Percentiles rank a stretch among this genome's conserved stretches.
These are phyloP conservation scores for Ascochyta clinopodiicola DNA, from an alignment of 2,329 filamentous ascomycete genomes.

Conservation along the genomic window DNA sequence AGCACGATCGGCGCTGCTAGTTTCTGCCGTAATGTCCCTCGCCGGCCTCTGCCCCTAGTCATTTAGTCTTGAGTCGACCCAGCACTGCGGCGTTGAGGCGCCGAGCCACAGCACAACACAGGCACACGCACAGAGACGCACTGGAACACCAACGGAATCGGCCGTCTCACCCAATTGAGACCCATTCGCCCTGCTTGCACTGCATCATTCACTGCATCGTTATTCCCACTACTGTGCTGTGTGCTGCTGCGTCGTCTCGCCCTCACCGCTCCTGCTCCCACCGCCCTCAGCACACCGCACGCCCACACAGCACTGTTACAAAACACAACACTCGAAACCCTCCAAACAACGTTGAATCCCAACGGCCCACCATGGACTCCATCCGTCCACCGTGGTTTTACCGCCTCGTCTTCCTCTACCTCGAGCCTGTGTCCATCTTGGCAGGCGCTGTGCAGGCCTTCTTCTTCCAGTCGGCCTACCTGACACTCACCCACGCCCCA, in stretches of 20 bases:
- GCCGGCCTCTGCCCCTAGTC: not conserved
- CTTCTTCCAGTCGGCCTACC: slow-evolving; percentile 63
- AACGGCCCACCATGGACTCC: too few relatives aligned
- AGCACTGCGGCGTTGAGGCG: too few relatives aligned
- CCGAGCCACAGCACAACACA: too few relatives aligned
- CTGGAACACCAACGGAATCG: not conserved
- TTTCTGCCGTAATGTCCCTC: slow-evolving; percentile 1
- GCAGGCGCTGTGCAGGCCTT: slow-evolving; percentile 62
- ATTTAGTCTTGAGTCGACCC: too few relatives aligned
- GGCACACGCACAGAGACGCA: too few relatives aligned
- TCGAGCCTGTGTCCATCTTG: slow-evolving; percentile 67
- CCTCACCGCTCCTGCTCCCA: slow-evolving; percentile 8
- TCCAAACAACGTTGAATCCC: slow-evolving; percentile 16
- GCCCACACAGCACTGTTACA: slow-evolving; percentile 3
- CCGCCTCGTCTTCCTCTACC: slow-evolving; percentile 74
- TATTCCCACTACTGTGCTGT: not conserved
- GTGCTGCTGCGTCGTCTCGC: not conserved
- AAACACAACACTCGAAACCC: slow-evolving; percentile 10
- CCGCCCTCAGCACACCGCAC: not conserved
- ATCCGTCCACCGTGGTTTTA: slow-evolving; percentile 61
- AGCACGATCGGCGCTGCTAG: slow-evolving; percentile 2
- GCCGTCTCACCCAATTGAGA: not conserved
- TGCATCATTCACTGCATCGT: not conserved
- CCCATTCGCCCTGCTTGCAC: not conserved
- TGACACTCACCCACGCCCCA: slow-evolving; percentile 66